Percentiles rank a stretch among this genome's conserved stretches.
These are phyloP conservation scores for Thymus mandschuricus DNA, from an alignment of 257 asterid genomes.

Conservation along the genomic window DNA sequence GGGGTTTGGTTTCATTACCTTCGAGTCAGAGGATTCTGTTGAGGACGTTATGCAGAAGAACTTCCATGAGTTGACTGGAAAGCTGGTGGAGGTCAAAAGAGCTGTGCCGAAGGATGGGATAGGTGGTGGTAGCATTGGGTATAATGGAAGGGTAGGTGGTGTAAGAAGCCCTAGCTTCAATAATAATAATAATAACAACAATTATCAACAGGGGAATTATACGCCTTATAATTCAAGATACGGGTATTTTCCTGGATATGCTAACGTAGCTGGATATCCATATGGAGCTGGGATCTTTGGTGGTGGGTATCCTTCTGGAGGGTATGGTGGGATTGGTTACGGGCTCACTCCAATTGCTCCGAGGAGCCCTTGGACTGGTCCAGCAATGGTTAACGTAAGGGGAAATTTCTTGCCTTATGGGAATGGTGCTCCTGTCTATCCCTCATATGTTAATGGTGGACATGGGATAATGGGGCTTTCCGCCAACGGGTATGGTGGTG, in stretches of 20 bases:
- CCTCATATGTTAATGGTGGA: conserved; percentile 59
- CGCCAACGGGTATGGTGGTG: conserved; percentile 48
- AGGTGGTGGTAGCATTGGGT: conserved; percentile 40
- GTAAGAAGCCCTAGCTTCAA: conserved; percentile 49
- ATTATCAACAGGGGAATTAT: conserved; percentile 53
- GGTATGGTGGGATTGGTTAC: conserved; percentile 63
- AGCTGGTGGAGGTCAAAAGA: conserved; percentile 85
- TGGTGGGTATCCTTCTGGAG: conserved; percentile 58
- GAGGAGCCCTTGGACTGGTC: conserved; percentile 53
- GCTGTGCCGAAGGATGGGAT: conserved; percentile 86
- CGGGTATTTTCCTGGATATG: conserved; percentile 63
- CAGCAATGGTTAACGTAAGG: conserved; percentile 48
- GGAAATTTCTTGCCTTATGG: conserved; percentile 56
- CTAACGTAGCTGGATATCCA: conserved; percentile 57
- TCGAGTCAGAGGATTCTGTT: conserved; percentile 81
- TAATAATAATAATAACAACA: conserved; percentile 33
- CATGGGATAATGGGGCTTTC: conserved; percentile 45
- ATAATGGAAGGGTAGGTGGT: conserved; percentile 47
- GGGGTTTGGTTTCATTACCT: conserved; percentile 92
- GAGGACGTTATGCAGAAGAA: conserved; percentile 79
- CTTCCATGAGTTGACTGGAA: conserved; percentile 75
- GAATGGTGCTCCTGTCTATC: conserved; percentile 49
- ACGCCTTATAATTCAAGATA: conserved; percentile 48
- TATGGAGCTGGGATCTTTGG: conserved; percentile 59
- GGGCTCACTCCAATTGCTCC: conserved; percentile 57